Base-by-base conservation (phyloP, 768 basidiomycete genomes). In the Macrolepiota fuliginosa region DNA sequence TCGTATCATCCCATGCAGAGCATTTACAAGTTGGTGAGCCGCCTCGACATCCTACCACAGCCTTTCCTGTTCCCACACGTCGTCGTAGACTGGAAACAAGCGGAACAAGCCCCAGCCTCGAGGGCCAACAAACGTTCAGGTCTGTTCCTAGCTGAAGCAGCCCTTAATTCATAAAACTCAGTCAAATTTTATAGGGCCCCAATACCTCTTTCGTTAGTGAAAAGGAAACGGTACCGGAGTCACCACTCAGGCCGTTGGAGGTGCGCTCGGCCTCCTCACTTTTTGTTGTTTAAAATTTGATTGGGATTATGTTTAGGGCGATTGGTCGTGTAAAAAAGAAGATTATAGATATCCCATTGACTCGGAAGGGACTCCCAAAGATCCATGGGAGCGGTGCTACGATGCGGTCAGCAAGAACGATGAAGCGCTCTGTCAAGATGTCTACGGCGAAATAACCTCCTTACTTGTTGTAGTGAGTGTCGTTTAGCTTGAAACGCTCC, bases 401-500 rank as follows among this genome's bases (percentile, higher is more conserved):
- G 54, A 56, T 9, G 45, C 50, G 9, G 55, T 57, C 6, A 40
- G 52, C 13, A 39, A 56, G 29, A 25, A 22, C 3, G 61, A 62
- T 19, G 54, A 62, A 45, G 47, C 40, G 4, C 17, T 56, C 11
- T 62, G 61, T 22, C 45, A 51, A 35, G n/a, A 29, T 4, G 47
- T 62, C 15, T 39, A 52, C 25, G 61, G 56, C 12, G 61, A 62
- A 37, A 51, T 62, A 11, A 2, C 22, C 6, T 50, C 35, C 35
- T 53, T 62, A 5, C 40, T 62, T 19, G 39, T 62, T 2, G 49
- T 62, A 7, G 61, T 62, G n/a, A 22, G 61, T 53, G 11, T n/a
- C 19, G 19, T 36, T 6, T 2, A 40, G 39, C 17, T 13, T 40
- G 10, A 6, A n/a, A 3, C 4, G 15, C 40, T 40, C 6, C 54